These are phyloP conservation scores for Pezicula neosporulosa DNA, from an alignment of 2,329 filamentous ascomycete genomes.

Conservation along the genomic window DNA sequence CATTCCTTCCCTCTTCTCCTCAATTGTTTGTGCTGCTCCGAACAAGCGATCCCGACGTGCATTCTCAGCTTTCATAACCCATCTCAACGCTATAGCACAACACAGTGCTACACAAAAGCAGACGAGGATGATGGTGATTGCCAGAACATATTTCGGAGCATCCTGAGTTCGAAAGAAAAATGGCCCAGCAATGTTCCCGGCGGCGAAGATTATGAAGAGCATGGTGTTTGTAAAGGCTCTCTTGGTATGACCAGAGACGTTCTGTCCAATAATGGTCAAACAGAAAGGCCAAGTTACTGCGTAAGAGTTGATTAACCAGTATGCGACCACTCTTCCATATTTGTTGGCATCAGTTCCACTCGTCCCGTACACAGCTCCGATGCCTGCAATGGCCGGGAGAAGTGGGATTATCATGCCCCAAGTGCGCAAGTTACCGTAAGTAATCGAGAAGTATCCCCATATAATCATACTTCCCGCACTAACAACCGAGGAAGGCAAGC, in stretches of 20 bases:
- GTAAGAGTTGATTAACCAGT: constrained; percentile 37
- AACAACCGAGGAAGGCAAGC: constrained; percentile 44
- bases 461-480: constrained; percentile 37
- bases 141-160: constrained; percentile 20
- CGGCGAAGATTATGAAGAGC: constrained; percentile 47
- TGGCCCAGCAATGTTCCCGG: constrained; percentile 40
- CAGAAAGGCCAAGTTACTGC: constrained; percentile 28
- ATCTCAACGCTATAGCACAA: constrained; percentile 14
- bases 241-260: constrained; percentile 48
- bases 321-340: constrained; percentile 44
- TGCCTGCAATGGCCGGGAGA: constrained; percentile 24
- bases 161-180: constrained; percentile 43
- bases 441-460: constrained; percentile 1
- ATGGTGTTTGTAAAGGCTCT: constrained; percentile 40
- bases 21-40: constrained; percentile 15
- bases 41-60: constrained; percentile 10
- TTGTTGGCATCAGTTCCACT: constrained; percentile 31
- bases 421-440: constrained; percentile 8
- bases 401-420: constrained; percentile 21
- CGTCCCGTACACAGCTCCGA: constrained; percentile 33
- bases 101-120: constrained; percentile 18
- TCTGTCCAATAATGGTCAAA: constrained; percentile 40
- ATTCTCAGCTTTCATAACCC: constrained; percentile 17
- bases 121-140: constrained; percentile 22
- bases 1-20: constrained; percentile 19